Evolutionary conservation across 2,329 filamentous ascomycete species (phyloP), one percentile per base, ranked within the genome.

Genomic region (Fusarium euwallaceae): DNA sequence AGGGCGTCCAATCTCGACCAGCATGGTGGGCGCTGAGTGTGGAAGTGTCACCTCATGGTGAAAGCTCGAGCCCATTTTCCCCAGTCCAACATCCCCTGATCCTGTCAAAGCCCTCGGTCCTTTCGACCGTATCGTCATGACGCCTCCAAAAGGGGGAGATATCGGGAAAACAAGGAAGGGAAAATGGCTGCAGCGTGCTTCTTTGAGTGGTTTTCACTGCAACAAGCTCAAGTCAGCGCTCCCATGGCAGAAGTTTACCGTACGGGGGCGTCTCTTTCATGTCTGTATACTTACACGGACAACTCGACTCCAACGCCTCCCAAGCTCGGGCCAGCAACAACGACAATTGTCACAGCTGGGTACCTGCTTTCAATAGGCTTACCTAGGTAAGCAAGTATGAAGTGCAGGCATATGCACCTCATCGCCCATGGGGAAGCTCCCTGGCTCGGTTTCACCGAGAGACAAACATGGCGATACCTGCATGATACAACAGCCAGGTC

Each of bases 11-110:
- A 67, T 64, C 64, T 70, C 51, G 56, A 64, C 64, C 20, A 43
- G 45, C 56, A 29, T 55, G 53, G 62, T 66, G 59, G 69, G 43
- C 39, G 56, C 22, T 59, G 56, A 51, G 66, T 29, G 22, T 39
- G 53, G 61, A 70, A 64, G 66, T 62, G 61, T 69, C 72, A 74
- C 66, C 65, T 73, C 67, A 73, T 69, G 60, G 36, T 67, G 63
- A 69, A 56, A 71, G 61, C 67, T 66, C 60, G 68, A 66, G 66
- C 63, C 72, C 24, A 34, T 62, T 63, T 67, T 67, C 63, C 65
- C 70, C 61, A 61, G 61, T 60, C 39, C 53, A 61, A 58, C 43
- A 61, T 74, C 55, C 67, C 72, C 65, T 74, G 67, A 65, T 66
- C 53, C 64, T 36, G 55, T 70, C 43, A 27, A 59, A 37, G 34